phyloP scores from a whole-genome alignment of 805 yeast species.

The Spencermartinsiella europaea region DNA sequence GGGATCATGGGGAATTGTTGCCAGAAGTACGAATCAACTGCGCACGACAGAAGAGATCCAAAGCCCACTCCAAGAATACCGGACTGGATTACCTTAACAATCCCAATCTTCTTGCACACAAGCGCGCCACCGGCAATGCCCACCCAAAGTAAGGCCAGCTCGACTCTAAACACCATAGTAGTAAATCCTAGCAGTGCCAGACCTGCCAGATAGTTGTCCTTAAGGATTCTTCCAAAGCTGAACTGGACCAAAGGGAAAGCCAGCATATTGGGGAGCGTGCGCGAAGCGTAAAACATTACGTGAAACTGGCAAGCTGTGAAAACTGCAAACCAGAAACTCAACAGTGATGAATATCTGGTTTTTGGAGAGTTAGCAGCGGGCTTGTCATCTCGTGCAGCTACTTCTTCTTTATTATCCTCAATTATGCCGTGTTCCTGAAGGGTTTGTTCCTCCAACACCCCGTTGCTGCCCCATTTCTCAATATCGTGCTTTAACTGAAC shows the following conservation, averaged over 20 bases:
- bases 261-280: constrained; percentile 80
- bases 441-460: background rate
- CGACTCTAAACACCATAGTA: constrained; percentile 68
- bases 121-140: constrained; percentile 38
- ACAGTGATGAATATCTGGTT: background rate
- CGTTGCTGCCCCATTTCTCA: constrained; percentile 8
- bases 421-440: background rate
- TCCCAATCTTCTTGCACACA: constrained; percentile 42
- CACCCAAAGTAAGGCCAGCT: constrained; percentile 46
- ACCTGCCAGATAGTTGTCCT: constrained; percentile 36
- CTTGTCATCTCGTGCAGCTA: background rate
- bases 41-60: constrained; percentile 46
- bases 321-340: constrained; percentile 48
- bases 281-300: constrained; percentile 67
- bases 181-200: constrained; percentile 54
- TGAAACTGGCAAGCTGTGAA: constrained; percentile 72
- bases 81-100: constrained; percentile 30
- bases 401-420: background rate
- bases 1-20: constrained; percentile 49
- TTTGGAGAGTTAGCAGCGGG: background rate
- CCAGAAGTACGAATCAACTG: constrained; percentile 80
- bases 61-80: constrained; percentile 42
- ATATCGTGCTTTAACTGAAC: constrained; percentile 45
- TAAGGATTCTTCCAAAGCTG: constrained; percentile 48
- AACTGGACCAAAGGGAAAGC: constrained; percentile 67